phyloP scores from a whole-genome alignment of 1,284 basidiomycete genomes.

The Cutaneotrichosporon sp. region DNA sequence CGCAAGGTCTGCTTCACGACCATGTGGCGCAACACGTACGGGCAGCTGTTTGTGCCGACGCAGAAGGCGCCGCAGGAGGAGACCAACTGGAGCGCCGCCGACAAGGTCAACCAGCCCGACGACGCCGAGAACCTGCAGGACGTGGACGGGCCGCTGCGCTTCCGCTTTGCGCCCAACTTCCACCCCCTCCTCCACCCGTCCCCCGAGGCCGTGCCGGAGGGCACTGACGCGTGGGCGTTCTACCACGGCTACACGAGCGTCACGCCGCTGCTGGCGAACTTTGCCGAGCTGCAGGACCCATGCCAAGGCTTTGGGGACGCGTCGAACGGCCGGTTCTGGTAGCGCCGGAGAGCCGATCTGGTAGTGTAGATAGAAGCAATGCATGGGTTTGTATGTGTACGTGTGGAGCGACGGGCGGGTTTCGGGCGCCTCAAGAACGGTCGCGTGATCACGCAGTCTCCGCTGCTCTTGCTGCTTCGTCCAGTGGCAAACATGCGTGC shows the following conservation, averaged over 20 bases:
- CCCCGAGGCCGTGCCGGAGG: conserved; percentile 63
- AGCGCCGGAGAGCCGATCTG: background rate
- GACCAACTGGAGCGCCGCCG: conserved; percentile 11
- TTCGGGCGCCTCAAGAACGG: too few species aligned
- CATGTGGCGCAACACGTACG: conserved; percentile 54
- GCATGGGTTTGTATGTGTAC: conserved; percentile 2
- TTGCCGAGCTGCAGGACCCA: conserved; percentile 21
- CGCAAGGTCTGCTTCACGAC: conserved; percentile 49
- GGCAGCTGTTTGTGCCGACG: conserved; percentile 38
- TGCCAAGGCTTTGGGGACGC: conserved; percentile 3
- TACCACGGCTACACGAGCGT: conserved; percentile 45
- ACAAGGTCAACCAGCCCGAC: conserved; percentile 12
- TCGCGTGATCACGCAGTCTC: too few species aligned
- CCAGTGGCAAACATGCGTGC: background rate
- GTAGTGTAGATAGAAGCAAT: conserved; percentile 1
- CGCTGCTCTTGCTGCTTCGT: background rate
- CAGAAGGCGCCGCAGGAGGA: conserved; percentile 14
- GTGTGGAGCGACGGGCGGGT: too few species aligned
- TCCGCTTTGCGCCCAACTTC: conserved; percentile 81
- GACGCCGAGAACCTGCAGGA: background rate
- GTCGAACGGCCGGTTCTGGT: conserved; percentile 6
- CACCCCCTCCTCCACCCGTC: conserved; percentile 66
- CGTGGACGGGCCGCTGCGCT: conserved; percentile 58
- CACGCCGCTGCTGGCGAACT: conserved; percentile 42
- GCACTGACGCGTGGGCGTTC: conserved; percentile 68